These are phyloP conservation scores for Boletus sensibilis DNA, from an alignment of 768 basidiomycete genomes.

Conservation along the genomic window DNA sequence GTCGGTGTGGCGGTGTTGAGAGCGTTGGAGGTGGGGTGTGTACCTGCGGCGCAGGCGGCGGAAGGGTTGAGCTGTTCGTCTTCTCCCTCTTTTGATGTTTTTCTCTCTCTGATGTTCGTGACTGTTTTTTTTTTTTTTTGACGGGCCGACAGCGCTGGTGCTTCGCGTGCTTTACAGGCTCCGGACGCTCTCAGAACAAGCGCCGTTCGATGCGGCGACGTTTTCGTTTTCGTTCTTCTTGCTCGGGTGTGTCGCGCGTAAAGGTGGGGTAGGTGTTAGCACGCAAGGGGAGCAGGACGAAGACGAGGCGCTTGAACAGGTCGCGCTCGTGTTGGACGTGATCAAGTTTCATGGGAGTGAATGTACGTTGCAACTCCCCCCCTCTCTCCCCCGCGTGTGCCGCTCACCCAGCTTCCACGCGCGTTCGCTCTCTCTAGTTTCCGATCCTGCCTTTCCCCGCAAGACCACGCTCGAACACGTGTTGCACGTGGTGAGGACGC, in stretches of 20 bases:
- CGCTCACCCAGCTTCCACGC: not conserved
- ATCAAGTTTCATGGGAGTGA: constrained; percentile 35
- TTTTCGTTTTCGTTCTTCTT: constrained; percentile 82
- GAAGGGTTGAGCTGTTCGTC: constrained; percentile 56
- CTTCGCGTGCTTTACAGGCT: constrained; percentile 85
- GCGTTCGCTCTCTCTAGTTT: constrained; percentile 50
- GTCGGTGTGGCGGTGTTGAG: constrained; percentile 84
- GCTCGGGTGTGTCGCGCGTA: constrained; percentile 60
- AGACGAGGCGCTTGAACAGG: constrained; percentile 76
- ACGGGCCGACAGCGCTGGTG: constrained; percentile 54
- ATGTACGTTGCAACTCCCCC: constrained; percentile 20
- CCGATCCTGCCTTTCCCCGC: constrained; percentile 72
- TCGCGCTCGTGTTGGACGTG: constrained; percentile 57
- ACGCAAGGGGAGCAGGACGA: constrained; percentile 22
- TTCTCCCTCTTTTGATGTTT: not conserved
- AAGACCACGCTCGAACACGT: constrained; percentile 64
- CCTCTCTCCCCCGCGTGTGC: not conserved
- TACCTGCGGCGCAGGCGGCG: constrained; percentile 70
- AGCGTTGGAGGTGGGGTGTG: constrained; percentile 57
- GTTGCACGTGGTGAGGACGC: constrained; percentile 67
- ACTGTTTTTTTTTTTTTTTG: not conserved
- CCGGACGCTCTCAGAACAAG: constrained; percentile 75
- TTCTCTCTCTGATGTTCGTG: not conserved
- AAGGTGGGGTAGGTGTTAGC: constrained; percentile 62
- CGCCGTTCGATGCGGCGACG: constrained; percentile 81